These are phyloP conservation scores for Diospyros kaki DNA, from an alignment of 148 eudicot genomes.

Conservation along the genomic window DNA sequence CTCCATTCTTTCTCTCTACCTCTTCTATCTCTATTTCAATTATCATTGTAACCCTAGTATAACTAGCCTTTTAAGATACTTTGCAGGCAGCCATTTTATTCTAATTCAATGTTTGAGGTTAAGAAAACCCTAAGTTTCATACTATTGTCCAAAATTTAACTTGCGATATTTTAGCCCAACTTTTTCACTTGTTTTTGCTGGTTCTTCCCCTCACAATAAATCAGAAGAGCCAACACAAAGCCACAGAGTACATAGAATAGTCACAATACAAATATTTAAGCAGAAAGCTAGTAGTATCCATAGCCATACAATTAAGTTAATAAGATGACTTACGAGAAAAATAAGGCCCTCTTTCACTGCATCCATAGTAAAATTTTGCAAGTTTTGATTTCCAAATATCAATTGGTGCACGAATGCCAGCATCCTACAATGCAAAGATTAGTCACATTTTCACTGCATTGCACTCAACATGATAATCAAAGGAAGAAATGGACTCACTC, in stretches of 20 bases:
- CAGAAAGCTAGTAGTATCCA: neutral
- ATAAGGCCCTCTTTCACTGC: slow-evolving; percentile 69
- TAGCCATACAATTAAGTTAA: neutral
- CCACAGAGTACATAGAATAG: neutral
- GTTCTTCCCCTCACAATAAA: neutral
- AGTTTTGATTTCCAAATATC: slow-evolving; percentile 79
- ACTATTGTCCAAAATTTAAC: no score
- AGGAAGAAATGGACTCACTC: neutral
- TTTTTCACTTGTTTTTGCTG: no score
- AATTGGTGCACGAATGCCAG: slow-evolving; percentile 44
- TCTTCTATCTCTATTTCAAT: no score
- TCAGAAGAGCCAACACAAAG: neutral
- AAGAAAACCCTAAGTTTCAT: no score
- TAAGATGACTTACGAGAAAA: slow-evolving; percentile 55
- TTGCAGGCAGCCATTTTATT: no score
- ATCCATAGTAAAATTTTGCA: slow-evolving; percentile 61
- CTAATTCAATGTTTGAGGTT: no score
- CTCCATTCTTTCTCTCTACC: no score
- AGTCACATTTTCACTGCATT: neutral
- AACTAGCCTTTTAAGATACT: no score
- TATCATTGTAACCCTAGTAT: no score
- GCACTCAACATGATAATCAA: neutral
- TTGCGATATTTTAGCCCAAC: no score
- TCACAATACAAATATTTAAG: neutral
- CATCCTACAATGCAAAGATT: slow-evolving; percentile 30